Conservation (phyloP, 331 rosid species). For the Rhamnella rubrinervis region DNA sequence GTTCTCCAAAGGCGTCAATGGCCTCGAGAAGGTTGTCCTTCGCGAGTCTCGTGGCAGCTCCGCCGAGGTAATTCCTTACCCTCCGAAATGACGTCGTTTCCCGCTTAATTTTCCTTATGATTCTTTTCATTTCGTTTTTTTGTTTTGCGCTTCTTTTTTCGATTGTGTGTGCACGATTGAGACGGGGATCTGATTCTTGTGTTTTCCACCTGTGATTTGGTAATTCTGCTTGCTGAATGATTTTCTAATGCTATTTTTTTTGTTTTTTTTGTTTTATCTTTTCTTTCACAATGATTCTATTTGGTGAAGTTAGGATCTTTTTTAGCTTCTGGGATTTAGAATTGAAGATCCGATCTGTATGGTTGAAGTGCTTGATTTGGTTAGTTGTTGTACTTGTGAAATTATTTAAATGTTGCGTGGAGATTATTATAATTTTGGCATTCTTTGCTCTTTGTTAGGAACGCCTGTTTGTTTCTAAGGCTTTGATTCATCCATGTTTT, state of each 20-base stretch:
- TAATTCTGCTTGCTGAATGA: too few species aligned
- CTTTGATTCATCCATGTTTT: too few species aligned
- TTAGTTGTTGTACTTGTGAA: neutral
- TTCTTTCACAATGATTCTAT: neutral
- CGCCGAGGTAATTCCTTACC: constrained; percentile 54
- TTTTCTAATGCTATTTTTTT: too few species aligned
- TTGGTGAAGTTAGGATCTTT: constrained; percentile 8
- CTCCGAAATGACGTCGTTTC: constrained; percentile 10
- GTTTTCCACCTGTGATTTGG: neutral
- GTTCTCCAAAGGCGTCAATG: constrained; percentile 58
- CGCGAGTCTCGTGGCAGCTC: constrained; percentile 67
- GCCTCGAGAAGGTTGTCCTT: constrained; percentile 70
- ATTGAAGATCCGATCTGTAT: neutral
- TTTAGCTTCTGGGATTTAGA: neutral
- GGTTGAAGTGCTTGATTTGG: constrained; percentile 6
- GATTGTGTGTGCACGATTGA: neutral
- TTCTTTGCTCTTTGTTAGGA: neutral
- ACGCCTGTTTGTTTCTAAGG: too few species aligned
- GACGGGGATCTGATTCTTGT: constrained; percentile 13
- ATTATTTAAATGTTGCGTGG: neutral
- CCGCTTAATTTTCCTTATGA: neutral
- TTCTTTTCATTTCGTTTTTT: constrained; percentile 1
- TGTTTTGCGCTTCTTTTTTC: neutral
- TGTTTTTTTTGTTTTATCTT: neutral
- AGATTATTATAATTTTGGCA: neutral